Evolutionary conservation across 2,329 filamentous ascomycete species (phyloP).

Genomic region (Erysiphe pulchra): DNA sequence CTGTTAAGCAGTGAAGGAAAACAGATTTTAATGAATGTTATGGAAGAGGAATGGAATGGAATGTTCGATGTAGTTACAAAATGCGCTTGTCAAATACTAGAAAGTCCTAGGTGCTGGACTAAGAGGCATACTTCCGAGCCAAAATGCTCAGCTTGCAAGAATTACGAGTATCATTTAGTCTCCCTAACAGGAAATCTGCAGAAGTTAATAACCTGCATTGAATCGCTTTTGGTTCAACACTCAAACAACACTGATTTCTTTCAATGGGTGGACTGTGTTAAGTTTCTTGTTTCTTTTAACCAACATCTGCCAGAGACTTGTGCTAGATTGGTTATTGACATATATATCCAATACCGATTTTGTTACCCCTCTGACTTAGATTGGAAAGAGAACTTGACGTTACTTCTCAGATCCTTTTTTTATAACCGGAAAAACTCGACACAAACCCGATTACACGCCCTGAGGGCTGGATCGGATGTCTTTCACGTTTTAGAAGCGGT

Average conservation of each 20-base stretch:
- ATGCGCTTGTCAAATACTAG: slow-evolving; percentile 18
- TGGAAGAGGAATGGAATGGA: slow-evolving; percentile 39
- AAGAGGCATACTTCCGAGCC: slow-evolving; percentile 7
- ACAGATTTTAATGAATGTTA: slow-evolving; percentile 26
- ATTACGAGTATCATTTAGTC: slow-evolving; percentile 6
- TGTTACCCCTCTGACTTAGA: slow-evolving; percentile 44
- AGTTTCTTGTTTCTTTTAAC: slow-evolving; percentile 37
- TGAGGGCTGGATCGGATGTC: slow-evolving; percentile 28
- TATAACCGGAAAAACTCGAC: slow-evolving; percentile 33
- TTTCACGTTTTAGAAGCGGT: slow-evolving; percentile 22
- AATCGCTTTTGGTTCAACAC: slow-evolving; percentile 14
- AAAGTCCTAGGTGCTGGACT: slow-evolving; percentile 6
- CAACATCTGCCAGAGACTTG: slow-evolving; percentile 36
- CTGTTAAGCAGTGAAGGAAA: slow-evolving; percentile 24
- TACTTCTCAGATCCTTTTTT: slow-evolving; percentile 37
- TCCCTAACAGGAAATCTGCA: slow-evolving; percentile 10
- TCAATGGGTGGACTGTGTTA: slow-evolving; percentile 38
- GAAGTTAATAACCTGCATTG: slow-evolving; percentile 11
- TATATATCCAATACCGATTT: slow-evolving; percentile 41
- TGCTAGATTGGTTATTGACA: slow-evolving; percentile 35
- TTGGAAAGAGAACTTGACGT: slow-evolving; percentile 37
- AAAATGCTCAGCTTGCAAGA: background rate
- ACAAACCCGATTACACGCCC: slow-evolving; percentile 32
- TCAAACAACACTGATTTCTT: slow-evolving; percentile 24
- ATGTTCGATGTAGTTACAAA: slow-evolving; percentile 31